Conservation (phyloP, 2,329 filamentous ascomycete genomes). For the Apiospora pterosperma region DNA sequence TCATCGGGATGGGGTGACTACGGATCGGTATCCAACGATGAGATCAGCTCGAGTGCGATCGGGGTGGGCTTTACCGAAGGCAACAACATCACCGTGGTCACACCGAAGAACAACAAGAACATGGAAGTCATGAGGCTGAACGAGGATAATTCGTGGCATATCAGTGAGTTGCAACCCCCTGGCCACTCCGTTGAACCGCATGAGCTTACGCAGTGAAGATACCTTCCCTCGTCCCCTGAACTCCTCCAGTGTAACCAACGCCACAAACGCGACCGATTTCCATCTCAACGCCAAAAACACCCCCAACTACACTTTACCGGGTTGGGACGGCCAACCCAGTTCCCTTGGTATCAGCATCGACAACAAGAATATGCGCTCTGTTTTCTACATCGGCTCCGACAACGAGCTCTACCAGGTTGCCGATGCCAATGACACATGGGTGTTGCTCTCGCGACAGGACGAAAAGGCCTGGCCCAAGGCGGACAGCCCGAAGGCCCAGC, state of each 20-base stretch:
- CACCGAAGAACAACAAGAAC: constrained; percentile 27
- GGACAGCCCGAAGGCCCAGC: constrained; percentile 21
- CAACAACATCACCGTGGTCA: constrained; percentile 32
- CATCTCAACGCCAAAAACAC: constrained; percentile 13
- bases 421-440: constrained; percentile 27
- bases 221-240: constrained; percentile 29
- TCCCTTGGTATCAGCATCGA: constrained; percentile 28
- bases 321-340: constrained; percentile 26
- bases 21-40: constrained; percentile 29
- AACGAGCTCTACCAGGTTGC: constrained; percentile 27
- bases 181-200: not conserved
- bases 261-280: constrained; percentile 17
- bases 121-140: constrained; percentile 28
- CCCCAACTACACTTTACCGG: constrained; percentile 25
- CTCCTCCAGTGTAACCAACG: constrained; percentile 20
- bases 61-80: constrained; percentile 22
- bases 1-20: constrained; percentile 25
- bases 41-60: constrained; percentile 24
- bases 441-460: constrained; percentile 14
- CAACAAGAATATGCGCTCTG: constrained; percentile 20
- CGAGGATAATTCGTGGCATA: constrained; percentile 26
- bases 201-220: constrained; percentile 16
- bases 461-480: constrained; percentile 16
- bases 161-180: constrained; percentile 23
- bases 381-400: constrained; percentile 37